Conservation (phyloP, 176 grass and related monocot genomes). For the Alloteropsis semialata region DNA sequence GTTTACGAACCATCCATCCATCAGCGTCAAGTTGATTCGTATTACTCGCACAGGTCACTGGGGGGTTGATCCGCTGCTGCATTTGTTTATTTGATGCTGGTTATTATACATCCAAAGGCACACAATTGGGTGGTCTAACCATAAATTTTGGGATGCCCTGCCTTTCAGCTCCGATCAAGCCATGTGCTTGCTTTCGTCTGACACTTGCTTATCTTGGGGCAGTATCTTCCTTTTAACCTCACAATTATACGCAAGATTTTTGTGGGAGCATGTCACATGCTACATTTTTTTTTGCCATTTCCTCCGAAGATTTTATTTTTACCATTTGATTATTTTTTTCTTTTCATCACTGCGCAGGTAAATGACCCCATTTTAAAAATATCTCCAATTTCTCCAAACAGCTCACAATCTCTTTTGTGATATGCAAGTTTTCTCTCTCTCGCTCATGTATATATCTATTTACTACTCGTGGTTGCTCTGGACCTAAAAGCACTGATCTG, state of each 20-base stretch:
- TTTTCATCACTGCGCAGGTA: background rate
- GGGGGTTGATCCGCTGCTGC: constrained; percentile 14
- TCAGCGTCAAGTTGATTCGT: constrained; percentile 18
- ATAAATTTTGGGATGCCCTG: constrained; percentile 1
- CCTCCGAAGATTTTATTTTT: background rate
- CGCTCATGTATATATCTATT: too few relatives aligned
- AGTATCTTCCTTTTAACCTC: background rate
- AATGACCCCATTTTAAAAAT: too few relatives aligned
- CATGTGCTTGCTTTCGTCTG: constrained; percentile 17
- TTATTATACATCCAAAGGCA: background rate
- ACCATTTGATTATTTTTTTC: too few relatives aligned
- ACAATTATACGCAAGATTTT: background rate
- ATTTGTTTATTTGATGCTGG: constrained; percentile 10
- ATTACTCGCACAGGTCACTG: background rate
- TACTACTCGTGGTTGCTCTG: background rate
- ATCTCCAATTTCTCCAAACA: background rate
- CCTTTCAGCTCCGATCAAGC: background rate
- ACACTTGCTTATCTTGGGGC: background rate
- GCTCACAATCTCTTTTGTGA: background rate
- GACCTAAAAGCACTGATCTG: background rate
- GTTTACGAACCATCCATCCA: constrained; percentile 20
- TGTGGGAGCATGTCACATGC: background rate
- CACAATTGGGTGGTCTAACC: constrained; percentile 2
- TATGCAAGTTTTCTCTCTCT: background rate
- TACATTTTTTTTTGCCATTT: background rate